phyloP scores from a whole-genome alignment of 1,139 yeast species.

The Taphrina wiesneri region DNA sequence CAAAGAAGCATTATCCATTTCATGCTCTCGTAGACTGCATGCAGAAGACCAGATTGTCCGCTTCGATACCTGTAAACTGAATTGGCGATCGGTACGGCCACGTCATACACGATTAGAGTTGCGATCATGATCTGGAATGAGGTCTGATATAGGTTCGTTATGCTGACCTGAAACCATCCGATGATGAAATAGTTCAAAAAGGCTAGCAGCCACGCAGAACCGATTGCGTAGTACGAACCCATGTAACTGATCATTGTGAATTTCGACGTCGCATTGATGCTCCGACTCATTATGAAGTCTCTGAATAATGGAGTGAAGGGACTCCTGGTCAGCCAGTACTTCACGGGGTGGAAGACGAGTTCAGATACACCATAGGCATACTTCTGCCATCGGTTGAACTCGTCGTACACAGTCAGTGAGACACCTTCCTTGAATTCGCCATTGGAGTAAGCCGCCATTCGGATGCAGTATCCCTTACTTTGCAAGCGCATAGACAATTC shows the following conservation, averaged over 20 bases:
- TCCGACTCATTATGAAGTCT: slow-evolving; percentile 26
- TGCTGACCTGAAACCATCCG: slow-evolving; percentile 36
- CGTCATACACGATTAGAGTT: slow-evolving; percentile 36
- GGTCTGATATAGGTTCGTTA: slow-evolving; percentile 36
- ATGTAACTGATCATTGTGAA: slow-evolving; percentile 38
- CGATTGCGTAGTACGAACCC: slow-evolving; percentile 39
- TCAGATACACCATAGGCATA: slow-evolving; percentile 38
- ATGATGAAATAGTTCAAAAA: slow-evolving; percentile 37
- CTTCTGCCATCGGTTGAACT: slow-evolving; percentile 39
- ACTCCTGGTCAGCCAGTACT: slow-evolving; percentile 35
- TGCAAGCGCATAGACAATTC: slow-evolving; percentile 39
- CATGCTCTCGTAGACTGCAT: slow-evolving; percentile 9
- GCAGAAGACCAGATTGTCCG: slow-evolving; percentile 28
- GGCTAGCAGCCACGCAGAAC: slow-evolving; percentile 35
- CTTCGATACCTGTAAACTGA: slow-evolving; percentile 36
- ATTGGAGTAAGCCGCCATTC: slow-evolving; percentile 34
- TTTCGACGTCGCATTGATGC: slow-evolving; percentile 35
- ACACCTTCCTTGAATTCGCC: slow-evolving; percentile 39
- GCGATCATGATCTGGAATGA: slow-evolving; percentile 36
- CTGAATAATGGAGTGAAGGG: slow-evolving; percentile 37
- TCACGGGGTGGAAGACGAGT: slow-evolving; percentile 36
- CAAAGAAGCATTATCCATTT: slow-evolving; percentile 34
- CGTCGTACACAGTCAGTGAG: slow-evolving; percentile 38
- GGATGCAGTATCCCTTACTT: slow-evolving; percentile 35
- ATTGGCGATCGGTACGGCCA: slow-evolving; percentile 37